A percentile compares a stretch with the other conserved stretches of the same genome.
Evolutionary conservation across 306 rosid genomes (phyloP).

Genomic region (Cucumis melo): DNA sequence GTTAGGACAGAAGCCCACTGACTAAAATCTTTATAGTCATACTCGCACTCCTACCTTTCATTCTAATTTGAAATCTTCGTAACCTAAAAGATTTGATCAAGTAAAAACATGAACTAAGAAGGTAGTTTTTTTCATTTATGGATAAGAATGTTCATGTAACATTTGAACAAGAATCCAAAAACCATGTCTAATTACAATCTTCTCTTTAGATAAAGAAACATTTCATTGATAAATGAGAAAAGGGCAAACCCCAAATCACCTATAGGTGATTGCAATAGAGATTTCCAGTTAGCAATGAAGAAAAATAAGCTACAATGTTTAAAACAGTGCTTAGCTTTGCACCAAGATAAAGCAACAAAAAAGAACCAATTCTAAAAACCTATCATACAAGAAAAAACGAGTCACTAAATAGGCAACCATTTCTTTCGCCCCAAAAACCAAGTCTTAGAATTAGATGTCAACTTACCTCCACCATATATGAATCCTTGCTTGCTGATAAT

Average conservation of each 20-base stretch:
- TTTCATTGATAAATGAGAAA: too few species aligned
- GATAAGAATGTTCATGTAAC: not conserved
- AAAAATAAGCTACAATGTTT: too few species aligned
- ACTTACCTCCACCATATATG: conserved; percentile 33
- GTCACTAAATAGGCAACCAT: too few species aligned
- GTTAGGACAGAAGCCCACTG: not conserved
- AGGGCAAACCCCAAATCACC: too few species aligned
- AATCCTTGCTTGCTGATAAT: conserved; percentile 9
- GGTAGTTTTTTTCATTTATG: not conserved
- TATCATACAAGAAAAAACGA: too few species aligned
- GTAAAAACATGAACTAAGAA: not conserved
- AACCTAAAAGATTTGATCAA: not conserved
- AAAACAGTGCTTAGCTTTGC: too few species aligned
- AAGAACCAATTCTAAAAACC: too few species aligned
- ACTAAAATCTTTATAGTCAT: not conserved
- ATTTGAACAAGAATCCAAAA: not conserved
- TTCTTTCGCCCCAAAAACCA: too few species aligned
- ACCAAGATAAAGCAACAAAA: too few species aligned
- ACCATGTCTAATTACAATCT: not conserved
- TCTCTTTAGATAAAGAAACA: too few species aligned
- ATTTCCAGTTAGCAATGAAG: too few species aligned
- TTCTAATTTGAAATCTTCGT: not conserved
- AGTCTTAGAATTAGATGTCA: not conserved
- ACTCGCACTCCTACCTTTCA: not conserved
- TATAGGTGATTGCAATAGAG: too few species aligned